Evolutionary conservation across 1,284 basidiomycete species (phyloP).

Genomic region (Melampsora americana): DNA sequence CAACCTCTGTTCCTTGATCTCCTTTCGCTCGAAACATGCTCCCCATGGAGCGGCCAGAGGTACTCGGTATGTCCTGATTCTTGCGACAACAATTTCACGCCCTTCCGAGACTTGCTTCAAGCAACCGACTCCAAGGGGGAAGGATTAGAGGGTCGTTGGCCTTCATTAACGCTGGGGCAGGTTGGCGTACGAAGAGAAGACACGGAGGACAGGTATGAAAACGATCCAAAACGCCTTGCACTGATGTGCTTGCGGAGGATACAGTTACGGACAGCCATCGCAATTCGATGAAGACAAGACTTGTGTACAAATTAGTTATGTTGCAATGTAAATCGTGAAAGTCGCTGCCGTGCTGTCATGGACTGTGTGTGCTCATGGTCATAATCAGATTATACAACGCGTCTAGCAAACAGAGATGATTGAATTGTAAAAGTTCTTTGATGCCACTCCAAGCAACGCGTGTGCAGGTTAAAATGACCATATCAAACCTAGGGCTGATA

Average conservation of each 20-base stretch:
- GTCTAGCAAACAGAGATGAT: no score
- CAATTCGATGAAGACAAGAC: neutral
- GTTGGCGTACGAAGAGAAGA: constrained; percentile 8
- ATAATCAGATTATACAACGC: no score
- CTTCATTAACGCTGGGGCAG: constrained; percentile 17
- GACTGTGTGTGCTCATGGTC: no score
- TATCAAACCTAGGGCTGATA: no score
- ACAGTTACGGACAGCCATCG: neutral
- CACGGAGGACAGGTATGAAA: neutral
- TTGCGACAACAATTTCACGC: constrained; percentile 4
- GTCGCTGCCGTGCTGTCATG: no score
- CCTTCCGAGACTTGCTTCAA: constrained; percentile 30
- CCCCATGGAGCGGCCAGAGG: neutral
- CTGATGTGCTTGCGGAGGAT: constrained; percentile 9
- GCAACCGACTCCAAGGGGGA: constrained; percentile 1
- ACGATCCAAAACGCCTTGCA: neutral
- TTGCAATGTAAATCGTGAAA: no score
- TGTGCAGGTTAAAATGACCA: no score
- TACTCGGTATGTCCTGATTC: neutral
- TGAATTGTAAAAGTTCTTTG: no score
- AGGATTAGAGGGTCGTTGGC: constrained; percentile 23
- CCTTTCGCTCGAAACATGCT: constrained; percentile 28
- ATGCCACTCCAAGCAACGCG: no score
- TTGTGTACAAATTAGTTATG: no score
- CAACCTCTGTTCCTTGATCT: constrained; percentile 75